These are phyloP conservation scores for Dujonia santamariae DNA, from an alignment of 1,139 yeast species.

Conservation along the genomic window DNA sequence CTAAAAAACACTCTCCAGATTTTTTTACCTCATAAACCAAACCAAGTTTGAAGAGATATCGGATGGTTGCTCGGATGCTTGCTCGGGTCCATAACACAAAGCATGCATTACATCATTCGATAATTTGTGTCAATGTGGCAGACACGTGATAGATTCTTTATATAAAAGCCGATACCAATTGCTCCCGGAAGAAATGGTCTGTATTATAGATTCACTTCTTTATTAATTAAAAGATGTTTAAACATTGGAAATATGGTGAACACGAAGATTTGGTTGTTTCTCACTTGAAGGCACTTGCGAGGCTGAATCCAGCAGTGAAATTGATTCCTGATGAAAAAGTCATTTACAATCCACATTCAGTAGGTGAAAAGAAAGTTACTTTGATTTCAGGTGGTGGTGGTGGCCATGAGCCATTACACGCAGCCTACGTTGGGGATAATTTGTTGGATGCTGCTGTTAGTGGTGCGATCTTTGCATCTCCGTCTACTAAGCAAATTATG, in stretches of 20 bases:
- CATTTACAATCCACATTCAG: conserved; percentile 44
- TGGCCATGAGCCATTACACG: conserved; percentile 94
- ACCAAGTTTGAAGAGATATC: no score
- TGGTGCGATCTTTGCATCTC: conserved; percentile 88
- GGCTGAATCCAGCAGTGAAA: conserved; percentile 63
- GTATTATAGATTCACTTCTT: no score
- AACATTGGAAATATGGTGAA: conserved; percentile 50
- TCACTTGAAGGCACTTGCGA: conserved; percentile 64
- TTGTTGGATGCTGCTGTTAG: conserved; percentile 83
- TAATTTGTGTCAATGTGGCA: no score
- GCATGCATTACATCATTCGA: no score
- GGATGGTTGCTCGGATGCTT: no score
- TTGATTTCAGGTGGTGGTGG: conserved; percentile 91
- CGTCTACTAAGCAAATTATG: conserved; percentile 83
- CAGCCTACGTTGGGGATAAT: conserved; percentile 85
- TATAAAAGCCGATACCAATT: no score
- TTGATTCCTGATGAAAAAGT: conserved; percentile 68
- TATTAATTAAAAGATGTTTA: no score
- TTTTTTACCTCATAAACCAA: no score
- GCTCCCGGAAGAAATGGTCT: no score
- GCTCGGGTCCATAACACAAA: no score
- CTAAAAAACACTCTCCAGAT: no score
- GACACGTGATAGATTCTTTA: no score
- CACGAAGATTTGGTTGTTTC: conserved; percentile 60
- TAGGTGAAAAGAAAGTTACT: conserved; percentile 53